A percentile compares a stretch with the other conserved stretches of the same genome.
Evolutionary conservation across 139 green algal genomes (phyloP).

Genomic region (Chlorella sp.): DNA sequence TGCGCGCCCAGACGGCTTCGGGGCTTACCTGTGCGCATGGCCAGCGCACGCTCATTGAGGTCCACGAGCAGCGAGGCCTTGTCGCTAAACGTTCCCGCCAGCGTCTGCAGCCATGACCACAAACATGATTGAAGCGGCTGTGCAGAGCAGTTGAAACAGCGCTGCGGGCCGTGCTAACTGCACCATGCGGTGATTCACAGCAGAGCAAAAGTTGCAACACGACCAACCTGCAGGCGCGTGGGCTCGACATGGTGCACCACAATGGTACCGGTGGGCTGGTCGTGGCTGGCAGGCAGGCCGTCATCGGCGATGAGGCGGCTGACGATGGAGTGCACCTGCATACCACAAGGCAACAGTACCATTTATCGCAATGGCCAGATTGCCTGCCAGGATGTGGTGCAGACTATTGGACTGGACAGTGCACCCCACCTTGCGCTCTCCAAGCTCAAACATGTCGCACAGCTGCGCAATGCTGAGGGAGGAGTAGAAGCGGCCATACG

Average conservation of each 20-base stretch:
- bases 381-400: neutral
- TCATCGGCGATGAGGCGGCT: conserved; percentile 93
- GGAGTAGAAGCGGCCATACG: conserved; percentile 86
- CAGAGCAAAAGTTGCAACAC: too few relatives aligned
- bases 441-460: conserved; percentile 89
- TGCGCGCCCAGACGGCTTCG: neutral
- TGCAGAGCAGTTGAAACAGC: neutral
- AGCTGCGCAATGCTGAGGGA: conserved; percentile 89
- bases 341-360: neutral
- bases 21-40: conserved; percentile 80
- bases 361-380: neutral
- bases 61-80: conserved; percentile 88
- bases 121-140: too few relatives aligned
- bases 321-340: conserved; percentile 80
- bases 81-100: conserved; percentile 82
- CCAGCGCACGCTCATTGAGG: conserved; percentile 92
- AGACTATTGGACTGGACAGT: neutral
- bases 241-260: conserved; percentile 90
- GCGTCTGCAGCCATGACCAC: conserved; percentile 46
- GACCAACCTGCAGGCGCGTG: conserved; percentile 72
- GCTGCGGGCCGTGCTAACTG: too few relatives aligned
- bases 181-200: too few relatives aligned
- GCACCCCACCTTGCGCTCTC: conserved; percentile 66
- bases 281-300: conserved; percentile 88
- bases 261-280: conserved; percentile 94